These are phyloP conservation scores for Coprinopsis sp. DNA, from an alignment of 768 basidiomycete genomes.

Conservation along the genomic window DNA sequence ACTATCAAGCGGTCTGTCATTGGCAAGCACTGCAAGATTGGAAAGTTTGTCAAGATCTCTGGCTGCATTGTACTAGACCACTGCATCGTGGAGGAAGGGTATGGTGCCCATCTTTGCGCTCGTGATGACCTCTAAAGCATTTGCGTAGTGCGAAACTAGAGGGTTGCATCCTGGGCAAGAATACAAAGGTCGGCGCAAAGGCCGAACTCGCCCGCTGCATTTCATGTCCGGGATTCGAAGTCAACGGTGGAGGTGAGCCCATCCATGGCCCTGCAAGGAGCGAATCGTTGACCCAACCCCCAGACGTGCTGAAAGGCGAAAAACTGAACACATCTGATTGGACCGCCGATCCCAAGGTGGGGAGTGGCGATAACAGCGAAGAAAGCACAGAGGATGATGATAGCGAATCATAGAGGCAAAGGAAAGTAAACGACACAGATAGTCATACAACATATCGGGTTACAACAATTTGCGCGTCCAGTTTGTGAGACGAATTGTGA, in stretches of 20 bases:
- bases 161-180: conserved; percentile 69
- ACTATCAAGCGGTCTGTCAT: conserved; percentile 77
- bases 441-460: neutral
- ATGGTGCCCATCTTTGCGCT: conserved; percentile 17
- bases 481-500: conserved; percentile 10
- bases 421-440: neutral
- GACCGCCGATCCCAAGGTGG: conserved; percentile 20
- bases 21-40: conserved; percentile 80
- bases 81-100: conserved; percentile 87
- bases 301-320: conserved; percentile 50
- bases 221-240: conserved; percentile 76
- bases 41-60: conserved; percentile 76
- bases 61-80: conserved; percentile 87
- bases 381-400: conserved; percentile 10
- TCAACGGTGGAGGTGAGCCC: conserved; percentile 52
- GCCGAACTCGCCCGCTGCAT: conserved; percentile 65
- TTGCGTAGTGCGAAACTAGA: conserved; percentile 65
- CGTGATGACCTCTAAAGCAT: conserved; percentile 2
- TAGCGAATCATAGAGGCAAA: neutral
- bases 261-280: neutral
- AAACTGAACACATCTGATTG: conserved; percentile 35
- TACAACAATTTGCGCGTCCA: neutral
- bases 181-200: conserved; percentile 66
- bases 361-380: neutral
- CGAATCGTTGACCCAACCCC: conserved; percentile 1